Conservation (phyloP, 1,139 yeast genomes). For the Candida smagusa region DNA sequence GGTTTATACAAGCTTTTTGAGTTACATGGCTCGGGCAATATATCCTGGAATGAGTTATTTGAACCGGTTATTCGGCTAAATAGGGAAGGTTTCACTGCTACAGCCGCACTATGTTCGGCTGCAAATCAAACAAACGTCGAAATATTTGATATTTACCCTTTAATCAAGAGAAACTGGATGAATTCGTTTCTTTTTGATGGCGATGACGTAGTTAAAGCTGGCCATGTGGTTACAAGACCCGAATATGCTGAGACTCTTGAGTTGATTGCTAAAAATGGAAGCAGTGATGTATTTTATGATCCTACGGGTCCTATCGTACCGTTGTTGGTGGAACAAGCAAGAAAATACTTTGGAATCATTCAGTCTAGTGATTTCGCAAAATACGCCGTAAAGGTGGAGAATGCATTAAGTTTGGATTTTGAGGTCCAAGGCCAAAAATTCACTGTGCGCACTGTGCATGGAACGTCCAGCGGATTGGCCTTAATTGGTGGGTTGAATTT, state of each 20-base stretch:
- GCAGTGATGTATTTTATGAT: constrained; percentile 75
- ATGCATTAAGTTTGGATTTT: constrained; percentile 48
- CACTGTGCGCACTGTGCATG: constrained; percentile 65
- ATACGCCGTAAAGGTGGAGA: constrained; percentile 54
- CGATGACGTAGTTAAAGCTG: constrained; percentile 39
- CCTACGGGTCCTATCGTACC: constrained; percentile 73
- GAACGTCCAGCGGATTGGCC: constrained; percentile 84
- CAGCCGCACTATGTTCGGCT: constrained; percentile 42
- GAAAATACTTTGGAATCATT: constrained; percentile 58
- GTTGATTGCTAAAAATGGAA: constrained; percentile 69
- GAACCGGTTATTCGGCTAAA: constrained; percentile 74
- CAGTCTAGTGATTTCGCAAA: constrained; percentile 58
- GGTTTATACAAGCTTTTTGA: constrained; percentile 66
- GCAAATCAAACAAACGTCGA: constrained; percentile 20
- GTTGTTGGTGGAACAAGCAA: constrained; percentile 45
- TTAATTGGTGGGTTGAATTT: constrained; percentile 72
- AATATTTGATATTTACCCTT: constrained; percentile 28
- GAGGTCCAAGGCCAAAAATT: constrained; percentile 36
- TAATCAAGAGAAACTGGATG: constrained; percentile 46
- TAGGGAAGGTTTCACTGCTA: constrained; percentile 62
- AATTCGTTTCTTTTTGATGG: constrained; percentile 39
- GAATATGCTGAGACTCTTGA: constrained; percentile 64
- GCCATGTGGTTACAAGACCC: constrained; percentile 61
- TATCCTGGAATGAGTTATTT: constrained; percentile 71
- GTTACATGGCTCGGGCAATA: constrained; percentile 65